A percentile compares a stretch with the other conserved stretches of the same genome.
Evolutionary conservation across 2,329 filamentous ascomycete genomes (phyloP).

Genomic region (Trichoderma breve): DNA sequence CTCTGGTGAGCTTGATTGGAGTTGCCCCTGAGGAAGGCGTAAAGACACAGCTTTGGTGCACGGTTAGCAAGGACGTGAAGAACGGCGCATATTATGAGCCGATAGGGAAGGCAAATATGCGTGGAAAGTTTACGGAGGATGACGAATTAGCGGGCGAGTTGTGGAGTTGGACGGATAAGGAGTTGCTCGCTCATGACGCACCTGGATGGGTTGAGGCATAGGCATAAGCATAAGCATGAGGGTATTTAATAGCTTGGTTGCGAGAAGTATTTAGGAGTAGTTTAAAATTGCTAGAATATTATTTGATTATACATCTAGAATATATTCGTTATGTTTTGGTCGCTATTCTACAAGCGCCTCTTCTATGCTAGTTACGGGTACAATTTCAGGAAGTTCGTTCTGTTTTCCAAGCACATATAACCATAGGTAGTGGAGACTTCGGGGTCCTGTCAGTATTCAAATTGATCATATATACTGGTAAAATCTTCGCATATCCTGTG

Average conservation of each 20-base stretch:
- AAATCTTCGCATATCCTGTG: neutral
- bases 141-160: neutral
- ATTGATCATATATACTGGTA: neutral
- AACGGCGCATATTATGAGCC: neutral
- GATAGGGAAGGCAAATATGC: neutral
- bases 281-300: neutral
- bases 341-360: no score
- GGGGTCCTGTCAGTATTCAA: neutral
- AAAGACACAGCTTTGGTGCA: neutral
- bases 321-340: no score
- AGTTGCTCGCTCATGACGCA: neutral
- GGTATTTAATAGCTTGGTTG: neutral
- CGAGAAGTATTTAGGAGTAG: neutral
- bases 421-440: neutral
- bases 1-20: neutral
- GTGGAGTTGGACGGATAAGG: neutral
- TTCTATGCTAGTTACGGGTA: no score
- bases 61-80: neutral
- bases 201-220: neutral
- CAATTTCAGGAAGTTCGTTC: neutral
- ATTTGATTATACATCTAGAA: neutral
- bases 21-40: neutral
- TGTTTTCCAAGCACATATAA: neutral
- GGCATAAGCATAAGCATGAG: neutral
- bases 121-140: neutral